phyloP scores from a whole-genome alignment of 306 rosid genomes.

The Spatholobus suberectus region DNA sequence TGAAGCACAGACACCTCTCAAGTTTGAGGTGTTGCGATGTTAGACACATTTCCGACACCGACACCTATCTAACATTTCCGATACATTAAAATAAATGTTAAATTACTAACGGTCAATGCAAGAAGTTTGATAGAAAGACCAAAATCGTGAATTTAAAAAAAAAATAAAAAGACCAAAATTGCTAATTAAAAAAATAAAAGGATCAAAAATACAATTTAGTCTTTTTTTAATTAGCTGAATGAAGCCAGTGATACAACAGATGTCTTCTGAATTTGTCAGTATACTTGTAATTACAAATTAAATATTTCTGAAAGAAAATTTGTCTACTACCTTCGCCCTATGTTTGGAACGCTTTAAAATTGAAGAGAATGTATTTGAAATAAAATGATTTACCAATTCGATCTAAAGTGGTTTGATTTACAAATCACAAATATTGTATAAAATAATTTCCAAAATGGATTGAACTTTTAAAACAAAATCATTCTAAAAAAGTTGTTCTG shows the following conservation, averaged over 20 bases:
- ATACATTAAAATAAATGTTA: too few species aligned
- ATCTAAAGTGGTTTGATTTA: neutral
- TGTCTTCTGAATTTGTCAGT: neutral
- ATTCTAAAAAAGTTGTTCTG: neutral
- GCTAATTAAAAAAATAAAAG: too few species aligned
- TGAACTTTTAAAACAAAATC: neutral
- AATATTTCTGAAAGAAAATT: neutral
- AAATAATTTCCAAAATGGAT: neutral
- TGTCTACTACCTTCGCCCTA: neutral
- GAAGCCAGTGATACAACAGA: neutral
- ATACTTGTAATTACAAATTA: neutral
- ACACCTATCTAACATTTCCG: too few species aligned
- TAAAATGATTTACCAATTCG: neutral
- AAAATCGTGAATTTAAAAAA: too few species aligned
- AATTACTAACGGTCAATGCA: too few species aligned
- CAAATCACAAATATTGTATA: neutral
- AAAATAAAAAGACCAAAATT: too few species aligned
- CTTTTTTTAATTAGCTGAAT: too few species aligned
- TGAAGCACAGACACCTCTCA: too few species aligned
- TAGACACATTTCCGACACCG: too few species aligned
- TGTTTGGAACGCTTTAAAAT: neutral
- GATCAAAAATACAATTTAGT: too few species aligned
- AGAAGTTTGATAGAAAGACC: too few species aligned
- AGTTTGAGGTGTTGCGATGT: too few species aligned
- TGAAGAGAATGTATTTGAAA: neutral